Evolutionary conservation across 2,329 filamentous ascomycete species (phyloP), one percentile per base, ranked within the genome.

Genomic region (Diaporthe humulicola): DNA sequence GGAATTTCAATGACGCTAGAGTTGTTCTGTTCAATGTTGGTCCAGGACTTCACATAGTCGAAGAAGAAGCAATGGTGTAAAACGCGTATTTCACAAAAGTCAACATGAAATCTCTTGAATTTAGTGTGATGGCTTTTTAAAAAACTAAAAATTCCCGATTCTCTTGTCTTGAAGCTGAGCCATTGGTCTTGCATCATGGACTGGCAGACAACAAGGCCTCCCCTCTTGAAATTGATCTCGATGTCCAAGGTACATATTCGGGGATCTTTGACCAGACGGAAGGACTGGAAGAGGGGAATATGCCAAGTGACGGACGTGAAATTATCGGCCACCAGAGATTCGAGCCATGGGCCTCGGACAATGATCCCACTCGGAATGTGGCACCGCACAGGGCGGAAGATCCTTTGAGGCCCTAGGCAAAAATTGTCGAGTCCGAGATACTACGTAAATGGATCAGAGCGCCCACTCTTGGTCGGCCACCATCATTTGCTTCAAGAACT

Each of bases 181-280:
- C n/a, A 4, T 0, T 9, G 9, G 2, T 42, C 2, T 10, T 28
- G 14, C 22, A 28, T 15, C 4, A 7, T 10, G 14, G 22, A 0
- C 14, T 14, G n/a, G 12, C 28, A 28, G 10, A 40, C 22, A 40
- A 22, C 14, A 4, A 22, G 57, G 3, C 7, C 1, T 60, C 57
- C 5, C 33, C 33, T 15, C 36, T 61, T 15, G n/a, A 28, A 4
- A n/a, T 42, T 38, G n/a, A 25, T 25, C 10, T 42, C 3, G n/a
- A 15, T 28, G 10, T 19, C 4, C 38, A 19, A 6, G 12, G 2
- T 25, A n/a, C 17, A 40, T 12, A 10, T 17, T 14, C 36, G 3
- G 56, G 36, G 57, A 15, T 60, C 6, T 12, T 12, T 7, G 1
- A 60, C 10, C 36, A 40, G 57, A 42, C 14, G 28, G 58, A 22